A percentile compares a stretch with the other conserved stretches of the same genome.
Evolutionary conservation across 768 basidiomycete species (phyloP).

Genomic region (Leccinum variicolor): DNA sequence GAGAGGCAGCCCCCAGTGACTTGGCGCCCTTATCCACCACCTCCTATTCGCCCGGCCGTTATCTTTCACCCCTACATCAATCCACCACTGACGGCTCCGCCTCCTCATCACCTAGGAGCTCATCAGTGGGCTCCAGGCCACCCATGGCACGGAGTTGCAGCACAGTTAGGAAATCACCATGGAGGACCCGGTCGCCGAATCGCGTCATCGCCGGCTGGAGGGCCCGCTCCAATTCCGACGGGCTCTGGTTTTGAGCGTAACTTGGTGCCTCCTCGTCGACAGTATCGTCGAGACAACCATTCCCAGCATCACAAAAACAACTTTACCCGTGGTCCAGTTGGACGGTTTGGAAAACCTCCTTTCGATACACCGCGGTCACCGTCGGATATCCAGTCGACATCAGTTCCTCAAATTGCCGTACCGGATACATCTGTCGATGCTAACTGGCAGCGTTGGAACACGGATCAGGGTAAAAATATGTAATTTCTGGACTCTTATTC

Average conservation of each 20-base stretch:
- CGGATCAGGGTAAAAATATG: constrained; percentile 7
- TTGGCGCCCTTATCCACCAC: constrained; percentile 34
- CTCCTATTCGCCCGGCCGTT: constrained; percentile 31
- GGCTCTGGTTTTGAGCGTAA: constrained; percentile 22
- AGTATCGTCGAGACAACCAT: constrained; percentile 31
- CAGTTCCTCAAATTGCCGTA: constrained; percentile 5
- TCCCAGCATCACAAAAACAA: constrained; percentile 27
- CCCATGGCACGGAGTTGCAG: constrained; percentile 20
- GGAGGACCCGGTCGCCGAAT: constrained; percentile 13
- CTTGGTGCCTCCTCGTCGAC: constrained; percentile 26
- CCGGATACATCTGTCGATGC: constrained; percentile 12
- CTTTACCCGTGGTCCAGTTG: constrained; percentile 15
- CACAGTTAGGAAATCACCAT: constrained; percentile 16
- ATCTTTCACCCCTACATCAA: constrained; percentile 30
- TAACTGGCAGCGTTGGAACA: constrained; percentile 20
- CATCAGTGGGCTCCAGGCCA: constrained; percentile 28
- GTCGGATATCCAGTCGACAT: constrained; percentile 10
- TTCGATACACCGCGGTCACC: constrained; percentile 18
- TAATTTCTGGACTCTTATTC: not conserved
- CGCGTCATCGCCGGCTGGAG: constrained; percentile 13
- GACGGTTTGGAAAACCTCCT: constrained; percentile 18
- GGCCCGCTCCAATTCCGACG: constrained; percentile 11
- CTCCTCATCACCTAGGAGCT: constrained; percentile 15
- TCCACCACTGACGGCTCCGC: constrained; percentile 17
- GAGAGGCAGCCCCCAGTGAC: constrained; percentile 29